A percentile compares a stretch with the other conserved stretches of the same genome.
These are phyloP conservation scores for Arthrobotrys sphaeroides DNA, from an alignment of 2,329 filamentous ascomycete species.

Conservation along the genomic window DNA sequence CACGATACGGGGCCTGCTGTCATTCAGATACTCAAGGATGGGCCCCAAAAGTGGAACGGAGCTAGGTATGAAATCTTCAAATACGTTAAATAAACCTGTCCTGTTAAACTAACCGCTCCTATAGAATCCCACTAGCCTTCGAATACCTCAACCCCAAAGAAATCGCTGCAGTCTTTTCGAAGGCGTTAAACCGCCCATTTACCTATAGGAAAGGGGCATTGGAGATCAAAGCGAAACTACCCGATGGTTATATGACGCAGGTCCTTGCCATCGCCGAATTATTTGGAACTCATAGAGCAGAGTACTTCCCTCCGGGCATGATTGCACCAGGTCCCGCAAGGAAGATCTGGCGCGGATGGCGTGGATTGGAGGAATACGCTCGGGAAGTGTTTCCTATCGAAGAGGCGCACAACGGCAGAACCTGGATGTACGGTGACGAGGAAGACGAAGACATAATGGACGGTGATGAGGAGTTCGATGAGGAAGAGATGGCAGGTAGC, in stretches of 20 bases:
- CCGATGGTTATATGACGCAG: constrained; percentile 86
- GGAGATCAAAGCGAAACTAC: constrained; percentile 84
- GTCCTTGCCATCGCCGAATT: constrained; percentile 75
- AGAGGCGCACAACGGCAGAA: constrained; percentile 90
- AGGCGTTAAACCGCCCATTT: constrained; percentile 79
- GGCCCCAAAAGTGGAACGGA: constrained; percentile 81
- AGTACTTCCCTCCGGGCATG: constrained; percentile 61
- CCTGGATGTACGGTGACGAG: constrained; percentile 81
- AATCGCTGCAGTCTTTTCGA: constrained; percentile 81
- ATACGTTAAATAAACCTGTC: constrained; percentile 57
- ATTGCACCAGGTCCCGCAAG: constrained; percentile 79
- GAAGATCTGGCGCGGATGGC: constrained; percentile 87
- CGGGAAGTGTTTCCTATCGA: constrained; percentile 93
- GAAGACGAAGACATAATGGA: constrained; percentile 60
- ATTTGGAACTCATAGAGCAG: constrained; percentile 63
- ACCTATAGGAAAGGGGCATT: constrained; percentile 81
- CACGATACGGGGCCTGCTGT: constrained; percentile 94
- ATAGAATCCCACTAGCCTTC: constrained; percentile 85
- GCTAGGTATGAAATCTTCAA: constrained; percentile 66
- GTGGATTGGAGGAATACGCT: constrained; percentile 92
- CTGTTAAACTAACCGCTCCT: constrained; percentile 58
- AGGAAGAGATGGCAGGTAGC: constrained; percentile 48
- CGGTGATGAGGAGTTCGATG: constrained; percentile 38
- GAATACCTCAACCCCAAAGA: constrained; percentile 85
- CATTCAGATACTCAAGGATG: constrained; percentile 94